phyloP scores from a whole-genome alignment of 176 grass and related monocot genomes.

The Rhipidocladum racemiflorum region DNA sequence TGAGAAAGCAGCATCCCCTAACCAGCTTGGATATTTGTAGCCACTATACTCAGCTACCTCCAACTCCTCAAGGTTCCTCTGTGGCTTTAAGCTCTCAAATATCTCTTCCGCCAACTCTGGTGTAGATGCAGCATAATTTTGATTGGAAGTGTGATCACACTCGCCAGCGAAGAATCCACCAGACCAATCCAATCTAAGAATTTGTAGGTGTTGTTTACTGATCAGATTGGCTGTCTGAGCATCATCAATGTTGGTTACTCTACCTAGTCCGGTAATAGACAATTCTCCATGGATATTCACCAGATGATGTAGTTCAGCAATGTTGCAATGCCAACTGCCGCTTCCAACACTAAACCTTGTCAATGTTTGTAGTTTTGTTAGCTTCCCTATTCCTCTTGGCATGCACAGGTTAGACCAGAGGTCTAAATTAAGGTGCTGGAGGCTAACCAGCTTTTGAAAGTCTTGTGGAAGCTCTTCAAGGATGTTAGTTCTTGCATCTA shows the following conservation, averaged over 20 bases:
- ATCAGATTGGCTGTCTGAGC: conserved; percentile 36
- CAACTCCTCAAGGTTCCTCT: conserved; percentile 29
- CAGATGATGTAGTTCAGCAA: conserved; percentile 46
- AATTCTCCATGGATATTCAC: conserved; percentile 38
- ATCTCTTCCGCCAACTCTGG: conserved; percentile 27
- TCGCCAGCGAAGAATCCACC: conserved; percentile 11
- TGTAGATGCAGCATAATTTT: neutral
- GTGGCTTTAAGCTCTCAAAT: conserved; percentile 46
- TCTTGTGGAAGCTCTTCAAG: conserved; percentile 38
- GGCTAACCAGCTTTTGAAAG: conserved; percentile 35
- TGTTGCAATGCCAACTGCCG: conserved; percentile 29
- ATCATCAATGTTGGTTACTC: conserved; percentile 24
- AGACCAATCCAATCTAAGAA: conserved; percentile 35
- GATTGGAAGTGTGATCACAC: conserved; percentile 13
- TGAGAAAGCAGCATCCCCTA: conserved; percentile 39
- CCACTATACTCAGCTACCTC: conserved; percentile 34
- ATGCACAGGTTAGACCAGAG: conserved; percentile 27
- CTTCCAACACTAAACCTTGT: conserved; percentile 29
- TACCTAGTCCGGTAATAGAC: conserved; percentile 26
- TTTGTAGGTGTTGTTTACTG: conserved; percentile 27
- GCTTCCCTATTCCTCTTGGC: conserved; percentile 40
- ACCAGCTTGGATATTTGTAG: conserved; percentile 41
- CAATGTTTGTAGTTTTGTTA: conserved; percentile 42
- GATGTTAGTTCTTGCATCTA: conserved; percentile 28
- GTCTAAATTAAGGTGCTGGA: conserved; percentile 39